phyloP scores from a whole-genome alignment of 768 basidiomycete species.

The Udeniomyces megalosporus region DNA sequence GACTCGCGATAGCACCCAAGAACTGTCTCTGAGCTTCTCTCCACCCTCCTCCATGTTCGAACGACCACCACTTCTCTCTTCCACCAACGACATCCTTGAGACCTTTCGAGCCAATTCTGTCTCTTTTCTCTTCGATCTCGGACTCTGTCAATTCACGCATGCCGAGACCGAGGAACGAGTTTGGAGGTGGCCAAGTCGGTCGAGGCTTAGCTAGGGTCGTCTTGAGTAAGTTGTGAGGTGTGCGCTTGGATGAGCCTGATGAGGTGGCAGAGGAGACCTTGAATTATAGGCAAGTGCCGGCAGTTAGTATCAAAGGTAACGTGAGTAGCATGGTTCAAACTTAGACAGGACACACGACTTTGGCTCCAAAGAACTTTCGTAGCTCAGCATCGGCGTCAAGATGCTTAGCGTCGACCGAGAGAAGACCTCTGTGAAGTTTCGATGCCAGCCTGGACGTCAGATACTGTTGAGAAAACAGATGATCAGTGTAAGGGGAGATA shows the following conservation, averaged over 20 bases:
- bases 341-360: slow-evolving; percentile 47
- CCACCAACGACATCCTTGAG: slow-evolving; percentile 17
- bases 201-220: slow-evolving; percentile 66
- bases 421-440: slow-evolving; percentile 32
- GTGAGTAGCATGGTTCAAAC: slow-evolving; percentile 20
- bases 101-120: background rate
- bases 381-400: slow-evolving; percentile 83
- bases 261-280: background rate
- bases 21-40: slow-evolving; percentile 65
- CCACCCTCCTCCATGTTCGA: slow-evolving; percentile 72
- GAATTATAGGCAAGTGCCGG: background rate
- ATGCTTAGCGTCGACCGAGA: slow-evolving; percentile 61
- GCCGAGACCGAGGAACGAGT: slow-evolving; percentile 43
- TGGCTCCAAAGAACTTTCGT: slow-evolving; percentile 82
- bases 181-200: slow-evolving; percentile 49
- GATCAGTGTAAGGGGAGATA: slow-evolving; percentile 5
- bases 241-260: background rate
- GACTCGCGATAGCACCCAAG: slow-evolving; percentile 60
- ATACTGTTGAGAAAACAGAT: slow-evolving; percentile 16
- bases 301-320: slow-evolving; percentile 8
- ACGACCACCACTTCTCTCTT: slow-evolving; percentile 74
- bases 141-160: slow-evolving; percentile 42
- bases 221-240: slow-evolving; percentile 24
- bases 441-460: too few relatives aligned
- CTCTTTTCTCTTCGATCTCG: slow-evolving; percentile 38